phyloP scores from a whole-genome alignment of 1,284 basidiomycete species.

The Ceratobasidium sp. region DNA sequence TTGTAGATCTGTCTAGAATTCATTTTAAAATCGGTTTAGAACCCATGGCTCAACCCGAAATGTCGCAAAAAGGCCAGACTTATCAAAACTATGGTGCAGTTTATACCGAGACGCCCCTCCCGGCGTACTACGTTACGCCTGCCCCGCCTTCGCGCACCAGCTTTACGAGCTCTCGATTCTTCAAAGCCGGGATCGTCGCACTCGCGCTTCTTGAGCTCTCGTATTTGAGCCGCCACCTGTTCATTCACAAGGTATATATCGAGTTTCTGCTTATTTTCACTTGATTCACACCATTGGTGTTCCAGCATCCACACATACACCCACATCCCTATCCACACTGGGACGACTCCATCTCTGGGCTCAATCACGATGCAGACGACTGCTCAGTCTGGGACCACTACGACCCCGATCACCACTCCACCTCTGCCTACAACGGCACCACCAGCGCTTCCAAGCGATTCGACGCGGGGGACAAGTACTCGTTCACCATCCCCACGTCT shows the following conservation, averaged over 20 bases:
- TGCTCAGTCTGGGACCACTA: constrained; percentile 36
- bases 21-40: no score
- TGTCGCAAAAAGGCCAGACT: constrained; percentile 7
- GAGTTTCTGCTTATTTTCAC: not conserved
- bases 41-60: not conserved
- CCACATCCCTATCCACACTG: not conserved
- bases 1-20: no score
- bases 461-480: constrained; percentile 20
- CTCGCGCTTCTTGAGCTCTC: not conserved
- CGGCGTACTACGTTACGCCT: constrained; percentile 24
- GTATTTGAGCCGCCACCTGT: constrained; percentile 4
- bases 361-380: constrained; percentile 11
- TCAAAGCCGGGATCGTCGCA: not conserved
- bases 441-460: not conserved
- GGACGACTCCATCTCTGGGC: not conserved
- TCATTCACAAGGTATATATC: not conserved
- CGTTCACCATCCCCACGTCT: constrained; percentile 23
- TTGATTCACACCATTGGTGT: not conserved
- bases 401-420: not conserved
- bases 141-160: constrained; percentile 6
- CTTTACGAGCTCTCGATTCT: constrained; percentile 1
- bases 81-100: constrained; percentile 11
- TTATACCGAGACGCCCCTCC: not conserved
- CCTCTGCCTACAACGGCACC: not conserved
- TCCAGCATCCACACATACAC: not conserved